These are phyloP conservation scores for Cyclotella cryptica DNA, from an alignment of 108 stramenopile genomes.

Conservation along the genomic window DNA sequence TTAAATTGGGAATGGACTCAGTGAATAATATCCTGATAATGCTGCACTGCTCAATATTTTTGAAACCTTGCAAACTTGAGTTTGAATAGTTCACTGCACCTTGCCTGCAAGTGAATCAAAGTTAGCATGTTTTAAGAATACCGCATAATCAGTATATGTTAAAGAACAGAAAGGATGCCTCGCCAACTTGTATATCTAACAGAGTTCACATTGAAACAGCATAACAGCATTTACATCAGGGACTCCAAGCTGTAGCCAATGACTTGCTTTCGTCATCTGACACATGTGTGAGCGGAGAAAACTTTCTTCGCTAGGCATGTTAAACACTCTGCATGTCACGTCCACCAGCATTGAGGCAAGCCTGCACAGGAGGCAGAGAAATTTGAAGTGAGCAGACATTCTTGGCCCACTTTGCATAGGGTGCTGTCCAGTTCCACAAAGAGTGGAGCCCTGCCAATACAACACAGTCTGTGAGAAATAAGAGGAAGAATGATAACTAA, in stretches of 20 bases:
- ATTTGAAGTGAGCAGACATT: constrained; percentile 22
- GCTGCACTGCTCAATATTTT: background rate
- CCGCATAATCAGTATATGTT: no score
- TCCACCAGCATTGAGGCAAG: constrained; percentile 15
- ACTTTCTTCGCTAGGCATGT: constrained; percentile 18
- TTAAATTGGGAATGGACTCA: background rate
- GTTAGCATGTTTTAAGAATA: no score
- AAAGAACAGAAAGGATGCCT: no score
- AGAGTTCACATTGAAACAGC: constrained; percentile 60
- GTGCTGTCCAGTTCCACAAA: constrained; percentile 37
- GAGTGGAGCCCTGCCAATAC: constrained; percentile 15
- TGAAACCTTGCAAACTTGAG: no score
- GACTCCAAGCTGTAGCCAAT: no score
- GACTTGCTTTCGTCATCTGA: constrained; percentile 28
- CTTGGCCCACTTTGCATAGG: constrained; percentile 23
- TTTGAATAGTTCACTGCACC: no score
- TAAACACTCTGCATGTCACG: constrained; percentile 35
- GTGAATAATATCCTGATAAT: background rate
- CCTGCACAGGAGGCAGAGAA: constrained; percentile 22
- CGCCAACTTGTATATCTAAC: constrained; percentile 55
- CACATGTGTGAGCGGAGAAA: constrained; percentile 14
- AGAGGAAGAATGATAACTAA: constrained; percentile 33
- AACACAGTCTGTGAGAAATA: no score
- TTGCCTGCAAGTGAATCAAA: no score
- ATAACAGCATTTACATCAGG: constrained; percentile 36